phyloP scores from a whole-genome alignment of 2,329 filamentous ascomycete genomes.

The Zalaria obscura region DNA sequence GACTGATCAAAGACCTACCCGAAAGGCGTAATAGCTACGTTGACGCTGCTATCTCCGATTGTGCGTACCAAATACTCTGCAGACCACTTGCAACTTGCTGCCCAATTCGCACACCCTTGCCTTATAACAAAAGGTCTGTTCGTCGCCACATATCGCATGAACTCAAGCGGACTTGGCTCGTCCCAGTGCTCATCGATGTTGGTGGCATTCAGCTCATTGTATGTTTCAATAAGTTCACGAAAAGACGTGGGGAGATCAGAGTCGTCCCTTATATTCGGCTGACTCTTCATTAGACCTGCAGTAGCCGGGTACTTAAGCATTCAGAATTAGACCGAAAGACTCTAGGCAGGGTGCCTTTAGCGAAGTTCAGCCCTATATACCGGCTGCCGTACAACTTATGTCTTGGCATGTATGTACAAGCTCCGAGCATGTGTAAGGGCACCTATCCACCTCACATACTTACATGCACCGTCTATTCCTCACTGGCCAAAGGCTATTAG shows the following conservation, averaged over 20 bases:
- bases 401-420: no score
- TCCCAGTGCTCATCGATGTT: constrained; percentile 45
- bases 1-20: constrained; percentile 36
- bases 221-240: constrained; percentile 44
- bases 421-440: no score
- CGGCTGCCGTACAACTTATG: no score
- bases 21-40: constrained; percentile 62
- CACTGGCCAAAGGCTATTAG: no score
- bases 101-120: constrained; percentile 47
- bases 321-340: no score
- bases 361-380: no score
- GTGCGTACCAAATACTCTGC: constrained; percentile 41
- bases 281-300: not conserved
- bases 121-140: constrained; percentile 66
- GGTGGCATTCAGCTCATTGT: constrained; percentile 55
- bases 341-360: no score
- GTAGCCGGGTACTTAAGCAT: no score
- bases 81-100: constrained; percentile 49
- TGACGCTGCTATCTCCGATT: constrained; percentile 46
- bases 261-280: constrained; percentile 10
- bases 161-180: constrained; percentile 61
- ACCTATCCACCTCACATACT: no score
- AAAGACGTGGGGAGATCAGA: not conserved
- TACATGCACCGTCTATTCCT: no score
- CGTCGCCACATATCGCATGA: constrained; percentile 60